Conservation (phyloP, 768 basidiomycete genomes). For the Lyophyllum shimeji region DNA sequence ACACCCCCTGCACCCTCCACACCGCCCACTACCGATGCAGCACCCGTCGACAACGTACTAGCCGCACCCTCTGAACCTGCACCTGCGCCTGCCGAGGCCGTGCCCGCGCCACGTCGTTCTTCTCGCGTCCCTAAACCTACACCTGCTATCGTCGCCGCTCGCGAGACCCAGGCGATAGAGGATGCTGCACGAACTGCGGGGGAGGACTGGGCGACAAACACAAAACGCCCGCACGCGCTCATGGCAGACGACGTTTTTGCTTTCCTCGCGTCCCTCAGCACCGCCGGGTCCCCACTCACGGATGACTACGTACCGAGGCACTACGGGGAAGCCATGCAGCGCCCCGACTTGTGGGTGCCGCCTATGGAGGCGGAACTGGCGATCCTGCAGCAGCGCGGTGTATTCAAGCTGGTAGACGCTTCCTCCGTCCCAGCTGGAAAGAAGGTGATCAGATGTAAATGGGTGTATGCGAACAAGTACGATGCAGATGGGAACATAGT, state of each 20-base stretch:
- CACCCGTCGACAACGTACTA: too few relatives aligned
- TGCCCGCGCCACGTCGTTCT: background rate
- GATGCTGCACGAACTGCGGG: background rate
- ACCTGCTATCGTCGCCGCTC: background rate
- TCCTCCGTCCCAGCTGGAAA: background rate
- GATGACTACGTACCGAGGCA: background rate
- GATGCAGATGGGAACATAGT: conserved; percentile 26
- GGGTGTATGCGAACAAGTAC: conserved; percentile 29
- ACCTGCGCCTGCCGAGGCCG: too few relatives aligned
- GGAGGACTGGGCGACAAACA: background rate
- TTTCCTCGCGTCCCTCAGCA: background rate
- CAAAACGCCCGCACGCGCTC: background rate
- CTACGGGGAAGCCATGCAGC: conserved; percentile 15
- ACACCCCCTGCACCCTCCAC: too few relatives aligned
- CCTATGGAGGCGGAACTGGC: conserved; percentile 21
- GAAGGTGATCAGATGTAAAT: conserved; percentile 11
- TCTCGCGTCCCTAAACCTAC: background rate
- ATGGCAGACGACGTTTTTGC: background rate
- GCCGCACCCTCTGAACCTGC: background rate
- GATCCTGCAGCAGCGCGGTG: conserved; percentile 12
- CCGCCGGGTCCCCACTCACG: background rate
- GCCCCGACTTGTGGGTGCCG: conserved; percentile 11
- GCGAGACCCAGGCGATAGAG: background rate
- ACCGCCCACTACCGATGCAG: too few relatives aligned
- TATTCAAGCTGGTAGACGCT: conserved; percentile 17